phyloP scores from a whole-genome alignment of 140 eudicot species.

The Senecio squalidus region DNA sequence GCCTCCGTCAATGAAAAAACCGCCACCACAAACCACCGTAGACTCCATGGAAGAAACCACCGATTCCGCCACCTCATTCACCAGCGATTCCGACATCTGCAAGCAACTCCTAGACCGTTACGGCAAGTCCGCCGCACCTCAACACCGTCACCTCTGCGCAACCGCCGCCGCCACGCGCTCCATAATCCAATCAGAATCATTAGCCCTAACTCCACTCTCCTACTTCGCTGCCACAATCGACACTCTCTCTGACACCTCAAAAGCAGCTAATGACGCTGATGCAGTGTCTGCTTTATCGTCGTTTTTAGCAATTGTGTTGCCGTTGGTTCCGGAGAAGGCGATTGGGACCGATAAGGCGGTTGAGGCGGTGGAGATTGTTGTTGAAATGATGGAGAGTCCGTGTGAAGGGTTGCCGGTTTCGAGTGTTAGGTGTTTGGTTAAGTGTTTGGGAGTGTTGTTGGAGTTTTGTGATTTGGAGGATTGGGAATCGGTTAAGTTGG shows the following conservation, averaged over 20 bases:
- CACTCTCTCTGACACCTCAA: conserved; percentile 43
- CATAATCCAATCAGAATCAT: conserved; percentile 52
- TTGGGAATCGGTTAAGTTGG: conserved; percentile 61
- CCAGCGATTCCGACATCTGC: conserved; percentile 48
- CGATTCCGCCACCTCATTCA: conserved; percentile 28
- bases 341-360: conserved; percentile 57
- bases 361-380: conserved; percentile 54
- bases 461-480: conserved; percentile 71
- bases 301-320: conserved; percentile 65
- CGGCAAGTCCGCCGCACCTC: conserved; percentile 75
- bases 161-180: conserved; percentile 92
- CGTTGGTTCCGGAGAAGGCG: conserved; percentile 43
- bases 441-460: conserved; percentile 73
- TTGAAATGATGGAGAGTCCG: conserved; percentile 30
- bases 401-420: conserved; percentile 43
- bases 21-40: conserved; percentile 18
- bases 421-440: conserved; percentile 70
- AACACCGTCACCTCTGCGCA: conserved; percentile 95
- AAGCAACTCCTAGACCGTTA: conserved; percentile 80
- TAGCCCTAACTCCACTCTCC: conserved; percentile 68
- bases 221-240: conserved; percentile 88
- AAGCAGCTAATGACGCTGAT: conserved; percentile 35
- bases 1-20: conserved; percentile 4
- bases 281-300: conserved; percentile 69
- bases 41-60: no score